A percentile compares a stretch with the other conserved stretches of the same genome.
Conservation (phyloP, 2,329 filamentous ascomycete genomes). For the Diplodia corticola region DNA sequence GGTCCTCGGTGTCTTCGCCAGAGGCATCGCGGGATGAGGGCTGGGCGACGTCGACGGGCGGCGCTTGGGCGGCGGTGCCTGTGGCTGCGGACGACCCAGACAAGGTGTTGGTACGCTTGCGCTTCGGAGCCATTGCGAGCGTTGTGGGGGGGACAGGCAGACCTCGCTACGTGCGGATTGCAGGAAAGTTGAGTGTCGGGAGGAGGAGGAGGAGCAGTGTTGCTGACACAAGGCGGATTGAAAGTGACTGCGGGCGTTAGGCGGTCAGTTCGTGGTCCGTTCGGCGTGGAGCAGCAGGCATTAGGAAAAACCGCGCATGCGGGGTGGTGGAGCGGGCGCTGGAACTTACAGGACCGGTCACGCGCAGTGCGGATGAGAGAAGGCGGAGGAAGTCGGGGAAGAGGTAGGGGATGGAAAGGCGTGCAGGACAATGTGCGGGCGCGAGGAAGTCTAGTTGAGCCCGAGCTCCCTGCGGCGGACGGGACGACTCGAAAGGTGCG, state of each 20-base stretch:
- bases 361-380: background rate
- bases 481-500: conserved; percentile 4
- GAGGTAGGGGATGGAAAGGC: conserved; percentile 14
- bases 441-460: conserved; percentile 1
- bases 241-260: conserved; percentile 3
- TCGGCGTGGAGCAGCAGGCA: conserved; percentile 1
- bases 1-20: conserved; percentile 76
- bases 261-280: conserved; percentile 23
- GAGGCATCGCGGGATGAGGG: conserved; percentile 81
- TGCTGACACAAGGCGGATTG: conserved; percentile 15
- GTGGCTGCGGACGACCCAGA: conserved; percentile 37
- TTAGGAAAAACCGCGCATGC: conserved; percentile 10
- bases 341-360: background rate
- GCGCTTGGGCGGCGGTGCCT: background rate
- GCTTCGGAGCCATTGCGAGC: conserved; percentile 59
- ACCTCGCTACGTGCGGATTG: background rate
- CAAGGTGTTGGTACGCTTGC: conserved; percentile 70
- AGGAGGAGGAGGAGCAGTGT: conserved; percentile 1
- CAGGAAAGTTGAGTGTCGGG: background rate
- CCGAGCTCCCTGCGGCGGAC: conserved; percentile 5
- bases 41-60: conserved; percentile 60
- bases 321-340: conserved; percentile 4
- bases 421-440: conserved; percentile 6
- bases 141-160: background rate
- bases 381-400: background rate